Conservation (phyloP, 139 green algal genomes). For the Chlamydomonas incerta region DNA sequence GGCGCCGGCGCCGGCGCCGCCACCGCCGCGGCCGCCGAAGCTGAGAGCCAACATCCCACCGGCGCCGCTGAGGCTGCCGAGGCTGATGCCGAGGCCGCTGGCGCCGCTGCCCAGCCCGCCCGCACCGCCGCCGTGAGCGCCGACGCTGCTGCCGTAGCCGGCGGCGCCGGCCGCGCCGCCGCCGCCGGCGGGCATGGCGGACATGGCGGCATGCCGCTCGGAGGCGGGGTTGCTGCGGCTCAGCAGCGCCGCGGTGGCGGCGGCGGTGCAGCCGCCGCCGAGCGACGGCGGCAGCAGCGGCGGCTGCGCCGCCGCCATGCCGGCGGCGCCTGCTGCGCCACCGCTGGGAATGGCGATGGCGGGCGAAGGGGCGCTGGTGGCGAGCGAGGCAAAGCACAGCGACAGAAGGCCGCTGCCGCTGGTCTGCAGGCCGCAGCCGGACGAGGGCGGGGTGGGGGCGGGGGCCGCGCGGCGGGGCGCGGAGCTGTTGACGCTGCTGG, state of each 20-base stretch:
- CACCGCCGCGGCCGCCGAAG: background rate
- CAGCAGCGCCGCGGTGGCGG: background rate
- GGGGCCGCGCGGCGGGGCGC: too few relatives aligned
- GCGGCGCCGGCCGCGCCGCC: too few relatives aligned
- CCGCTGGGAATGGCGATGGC: constrained; percentile 19
- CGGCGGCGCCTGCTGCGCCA: background rate
- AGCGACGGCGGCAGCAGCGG: background rate
- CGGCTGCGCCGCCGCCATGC: background rate
- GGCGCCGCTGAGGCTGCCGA: background rate
- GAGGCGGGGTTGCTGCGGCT: background rate
- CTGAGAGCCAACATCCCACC: background rate
- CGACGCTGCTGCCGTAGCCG: background rate
- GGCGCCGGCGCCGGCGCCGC: too few relatives aligned
- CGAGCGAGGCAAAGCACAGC: too few relatives aligned
- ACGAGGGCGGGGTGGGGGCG: too few relatives aligned
- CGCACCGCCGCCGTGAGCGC: too few relatives aligned
- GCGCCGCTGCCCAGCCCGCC: too few relatives aligned
- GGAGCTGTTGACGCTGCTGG: too few relatives aligned
- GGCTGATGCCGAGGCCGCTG: background rate
- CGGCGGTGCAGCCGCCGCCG: background rate
- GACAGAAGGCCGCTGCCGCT: background rate
- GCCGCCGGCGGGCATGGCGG: too few relatives aligned
- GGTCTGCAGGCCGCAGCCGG: background rate
- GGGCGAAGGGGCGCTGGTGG: background rate
- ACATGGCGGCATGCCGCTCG: too few relatives aligned